Conservation (phyloP, 441 rosid species). For the Melastoma candidum region DNA sequence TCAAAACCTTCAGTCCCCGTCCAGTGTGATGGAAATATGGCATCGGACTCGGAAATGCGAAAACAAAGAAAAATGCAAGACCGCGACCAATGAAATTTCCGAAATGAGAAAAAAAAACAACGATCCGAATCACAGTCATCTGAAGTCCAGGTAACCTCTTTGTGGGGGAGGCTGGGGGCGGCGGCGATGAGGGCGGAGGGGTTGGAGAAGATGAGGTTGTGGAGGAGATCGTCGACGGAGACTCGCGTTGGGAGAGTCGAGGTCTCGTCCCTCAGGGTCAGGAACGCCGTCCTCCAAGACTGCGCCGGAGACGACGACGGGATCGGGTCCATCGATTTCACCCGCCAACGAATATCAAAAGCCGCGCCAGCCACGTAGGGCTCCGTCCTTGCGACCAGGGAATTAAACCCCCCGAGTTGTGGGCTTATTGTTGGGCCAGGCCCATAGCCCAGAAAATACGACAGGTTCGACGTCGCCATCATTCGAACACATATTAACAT, state of each 20-base stretch:
- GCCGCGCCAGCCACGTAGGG: too few relatives aligned
- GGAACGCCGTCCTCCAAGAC: constrained; percentile 74
- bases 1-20: background rate
- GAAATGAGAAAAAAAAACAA: constrained; percentile 8
- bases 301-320: constrained; percentile 14
- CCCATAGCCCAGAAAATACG: too few relatives aligned
- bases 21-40: background rate
- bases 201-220: constrained; percentile 49
- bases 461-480: too few relatives aligned
- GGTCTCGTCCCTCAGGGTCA: constrained; percentile 60
- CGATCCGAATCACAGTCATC: background rate
- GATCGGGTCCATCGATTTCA: too few relatives aligned
- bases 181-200: constrained; percentile 41
- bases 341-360: too few relatives aligned
- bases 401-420: too few relatives aligned
- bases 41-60: background rate
- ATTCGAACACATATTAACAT: too few relatives aligned
- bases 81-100: constrained; percentile 26
- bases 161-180: constrained; percentile 53
- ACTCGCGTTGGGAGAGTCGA: constrained; percentile 31
- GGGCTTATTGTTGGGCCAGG: too few relatives aligned
- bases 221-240: constrained; percentile 35
- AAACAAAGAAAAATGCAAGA: background rate
- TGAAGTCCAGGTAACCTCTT: constrained; percentile 30
- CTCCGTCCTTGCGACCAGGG: too few relatives aligned